Base-by-base conservation (phyloP, 2,329 filamentous ascomycete genomes). In the Chaetomium sp. region DNA sequence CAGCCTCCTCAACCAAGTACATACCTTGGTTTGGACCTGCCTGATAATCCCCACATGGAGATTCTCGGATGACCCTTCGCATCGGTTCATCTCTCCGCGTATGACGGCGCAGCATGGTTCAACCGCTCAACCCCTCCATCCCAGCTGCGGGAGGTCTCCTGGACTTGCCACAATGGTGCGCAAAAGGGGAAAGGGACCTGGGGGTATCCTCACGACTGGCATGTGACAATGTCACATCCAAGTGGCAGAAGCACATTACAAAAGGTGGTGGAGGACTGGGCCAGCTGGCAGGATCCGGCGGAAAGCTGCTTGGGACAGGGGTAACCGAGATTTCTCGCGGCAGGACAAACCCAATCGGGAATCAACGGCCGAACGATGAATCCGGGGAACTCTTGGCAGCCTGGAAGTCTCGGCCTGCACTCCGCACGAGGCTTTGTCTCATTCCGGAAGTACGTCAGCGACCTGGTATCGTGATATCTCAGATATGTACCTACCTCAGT, bases 371-470 rank as follows among this genome's bases (percentile, higher is more conserved):
- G 67, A 60, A 10, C 9, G 6, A 55, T 51, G 62, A 64, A 63
- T 65, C 65, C 55, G 63, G 62, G 62, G 67, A 63, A 64, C 35
- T 49, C 65, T 64, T 63, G 61, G 60, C 64, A 21, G 23, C 47
- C 57, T 50, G 42, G 42, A 50, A 51, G 45, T 53, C 49, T 54
- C 35, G 47, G 12, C 33, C 33, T 19, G 13, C 27, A 25, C 12
- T 42, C 54, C 54, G 19, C 19, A 38, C 38, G 38, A 42, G n/a
- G 23, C n/a, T 21, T 2, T 42, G 25, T 31, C 16, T 31, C 29
- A 13, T 21, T n/a, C 27, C 27, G 16, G 19, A 19, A 19, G 16
- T n/a, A 42, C n/a, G 4, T 42, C 33, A 35, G 33, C 33, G 16
- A 38, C 2, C 3, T 16, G 38, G 38, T 42, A 38, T 42, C 38